A percentile compares a stretch with the other conserved stretches of the same genome.
phyloP scores from a whole-genome alignment of 176 grass and related monocot genomes.

The Oryza officinalis region DNA sequence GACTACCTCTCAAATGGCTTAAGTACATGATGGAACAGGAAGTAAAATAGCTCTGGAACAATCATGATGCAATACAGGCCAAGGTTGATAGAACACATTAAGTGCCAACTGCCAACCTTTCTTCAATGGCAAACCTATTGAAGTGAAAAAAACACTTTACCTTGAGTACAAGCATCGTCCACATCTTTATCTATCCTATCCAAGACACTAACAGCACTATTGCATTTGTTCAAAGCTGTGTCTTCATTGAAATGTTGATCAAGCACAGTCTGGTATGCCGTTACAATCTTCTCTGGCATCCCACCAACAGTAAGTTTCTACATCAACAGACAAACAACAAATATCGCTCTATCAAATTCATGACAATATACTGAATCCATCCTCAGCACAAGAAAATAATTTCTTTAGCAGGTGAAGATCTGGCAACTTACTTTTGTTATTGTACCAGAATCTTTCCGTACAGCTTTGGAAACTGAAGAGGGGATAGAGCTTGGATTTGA shows the following conservation, averaged over 20 bases:
- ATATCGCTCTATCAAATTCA: constrained; percentile 5
- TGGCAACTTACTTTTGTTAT: constrained; percentile 68
- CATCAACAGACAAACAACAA: constrained; percentile 36
- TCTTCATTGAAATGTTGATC: constrained; percentile 84
- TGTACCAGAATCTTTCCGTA: constrained; percentile 67
- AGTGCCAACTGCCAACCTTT: constrained; percentile 11
- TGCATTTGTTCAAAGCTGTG: constrained; percentile 71
- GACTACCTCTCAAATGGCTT: neutral
- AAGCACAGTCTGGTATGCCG: constrained; percentile 73
- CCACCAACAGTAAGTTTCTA: constrained; percentile 85
- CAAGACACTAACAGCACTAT: constrained; percentile 55
- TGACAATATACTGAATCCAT: constrained; percentile 35
- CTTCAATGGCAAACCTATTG: constrained; percentile 1
- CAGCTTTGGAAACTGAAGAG: constrained; percentile 63
- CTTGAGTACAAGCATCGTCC: constrained; percentile 58
- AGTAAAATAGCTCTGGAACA: neutral
- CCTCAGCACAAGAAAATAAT: constrained; percentile 21
- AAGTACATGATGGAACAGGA: neutral
- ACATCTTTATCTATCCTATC: constrained; percentile 79
- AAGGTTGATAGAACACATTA: constrained; percentile 18
- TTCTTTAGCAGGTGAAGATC: constrained; percentile 2
- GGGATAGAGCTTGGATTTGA: constrained; percentile 59
- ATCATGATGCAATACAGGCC: neutral
- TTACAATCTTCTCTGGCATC: constrained; percentile 90
- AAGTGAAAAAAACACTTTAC: constrained; percentile 54